A percentile compares a stretch with the other conserved stretches of the same genome.
These are phyloP conservation scores for Nannochloropsis gaditana DNA, from an alignment of 108 stramenopile genomes.

Conservation along the genomic window DNA sequence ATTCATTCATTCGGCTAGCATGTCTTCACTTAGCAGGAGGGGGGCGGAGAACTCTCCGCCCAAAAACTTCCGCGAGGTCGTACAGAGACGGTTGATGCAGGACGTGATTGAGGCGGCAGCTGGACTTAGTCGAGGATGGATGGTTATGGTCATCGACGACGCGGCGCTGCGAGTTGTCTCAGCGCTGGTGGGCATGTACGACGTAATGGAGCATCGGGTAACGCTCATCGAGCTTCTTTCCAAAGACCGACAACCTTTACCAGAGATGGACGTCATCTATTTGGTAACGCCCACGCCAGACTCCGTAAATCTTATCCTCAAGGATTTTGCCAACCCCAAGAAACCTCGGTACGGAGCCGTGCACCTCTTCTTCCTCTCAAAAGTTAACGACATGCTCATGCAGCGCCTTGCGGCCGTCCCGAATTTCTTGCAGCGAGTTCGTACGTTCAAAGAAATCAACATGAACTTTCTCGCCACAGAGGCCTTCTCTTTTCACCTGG, in stretches of 20 bases:
- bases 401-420: conserved; percentile 70
- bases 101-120: conserved; percentile 36
- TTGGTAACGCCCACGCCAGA: conserved; percentile 68
- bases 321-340: conserved; percentile 61
- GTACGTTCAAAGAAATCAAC: conserved; percentile 76
- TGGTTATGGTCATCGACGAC: conserved; percentile 57
- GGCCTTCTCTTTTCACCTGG: conserved; percentile 74
- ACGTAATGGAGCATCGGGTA: conserved; percentile 65
- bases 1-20: neutral
- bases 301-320: conserved; percentile 62
- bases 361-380: conserved; percentile 78
- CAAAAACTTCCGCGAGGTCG: conserved; percentile 31
- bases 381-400: conserved; percentile 62
- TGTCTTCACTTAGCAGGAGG: neutral
- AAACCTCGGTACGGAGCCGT: conserved; percentile 70
- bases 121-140: conserved; percentile 39
- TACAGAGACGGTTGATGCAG: conserved; percentile 29
- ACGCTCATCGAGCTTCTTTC: conserved; percentile 75
- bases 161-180: conserved; percentile 57
- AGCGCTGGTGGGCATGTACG: conserved; percentile 58
- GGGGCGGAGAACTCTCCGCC: conserved; percentile 6
- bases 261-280: conserved; percentile 84
- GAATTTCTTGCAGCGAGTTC: conserved; percentile 71
- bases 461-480: conserved; percentile 86
- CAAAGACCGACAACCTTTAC: conserved; percentile 83